These are phyloP conservation scores for Rhynchosporium graminicola DNA, from an alignment of 2,329 filamentous ascomycete species.

Conservation along the genomic window DNA sequence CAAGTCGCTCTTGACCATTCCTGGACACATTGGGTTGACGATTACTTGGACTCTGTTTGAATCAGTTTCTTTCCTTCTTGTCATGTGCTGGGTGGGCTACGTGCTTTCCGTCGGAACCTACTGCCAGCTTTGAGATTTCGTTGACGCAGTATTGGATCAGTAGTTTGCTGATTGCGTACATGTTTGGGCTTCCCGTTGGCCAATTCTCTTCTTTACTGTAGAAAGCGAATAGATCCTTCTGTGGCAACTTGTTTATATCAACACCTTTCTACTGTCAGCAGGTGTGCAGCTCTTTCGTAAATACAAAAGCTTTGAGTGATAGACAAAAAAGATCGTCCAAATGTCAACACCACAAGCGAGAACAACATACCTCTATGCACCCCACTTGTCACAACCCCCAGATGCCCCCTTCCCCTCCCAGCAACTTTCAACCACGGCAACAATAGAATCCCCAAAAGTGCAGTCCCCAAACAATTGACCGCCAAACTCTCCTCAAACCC, in stretches of 20 bases:
- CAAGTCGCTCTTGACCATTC: conserved; percentile 34
- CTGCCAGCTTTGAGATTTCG: conserved; percentile 34
- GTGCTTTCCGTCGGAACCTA: conserved; percentile 28
- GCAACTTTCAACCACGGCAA: conserved; percentile 48
- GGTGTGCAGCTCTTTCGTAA: not conserved
- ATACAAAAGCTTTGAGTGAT: not conserved
- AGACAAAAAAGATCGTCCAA: not conserved
- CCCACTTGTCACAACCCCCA: conserved; percentile 34
- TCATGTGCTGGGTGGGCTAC: not conserved
- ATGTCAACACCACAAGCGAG: not conserved
- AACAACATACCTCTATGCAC: conserved; percentile 20
- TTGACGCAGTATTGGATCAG: conserved; percentile 34
- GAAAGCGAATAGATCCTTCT: conserved; percentile 30
- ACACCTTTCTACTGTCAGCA: conserved; percentile 13
- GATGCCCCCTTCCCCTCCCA: conserved; percentile 35
- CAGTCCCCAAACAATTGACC: conserved; percentile 59
- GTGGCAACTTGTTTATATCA: conserved; percentile 26
- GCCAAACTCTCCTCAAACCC: conserved; percentile 56
- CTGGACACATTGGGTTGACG: conserved; percentile 35
- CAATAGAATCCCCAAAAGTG: conserved; percentile 54
- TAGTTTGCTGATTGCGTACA: conserved; percentile 35
- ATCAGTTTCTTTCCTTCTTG: not conserved
- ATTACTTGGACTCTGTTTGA: conserved; percentile 27
- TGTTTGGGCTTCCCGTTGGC: conserved; percentile 17
- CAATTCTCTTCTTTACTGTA: conserved; percentile 32